Conservation (phyloP, 805 yeast species). For the Wickerhamiella vanderwaltii region DNA sequence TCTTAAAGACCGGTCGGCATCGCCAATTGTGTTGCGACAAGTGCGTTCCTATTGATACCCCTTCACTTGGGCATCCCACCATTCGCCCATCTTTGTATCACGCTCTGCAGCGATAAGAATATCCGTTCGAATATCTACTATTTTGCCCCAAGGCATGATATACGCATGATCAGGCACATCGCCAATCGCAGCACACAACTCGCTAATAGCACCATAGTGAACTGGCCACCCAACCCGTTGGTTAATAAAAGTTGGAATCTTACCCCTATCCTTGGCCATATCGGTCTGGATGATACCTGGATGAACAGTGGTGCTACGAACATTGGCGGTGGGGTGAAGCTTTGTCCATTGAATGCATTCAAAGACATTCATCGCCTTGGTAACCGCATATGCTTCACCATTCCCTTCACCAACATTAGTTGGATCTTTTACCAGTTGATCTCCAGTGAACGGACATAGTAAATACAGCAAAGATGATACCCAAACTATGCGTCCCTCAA, state of each 20-base stretch:
- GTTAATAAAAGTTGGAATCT: conserved; percentile 2
- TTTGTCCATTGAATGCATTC: conserved; percentile 31
- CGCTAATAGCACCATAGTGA: conserved; percentile 35
- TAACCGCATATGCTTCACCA: conserved; percentile 30
- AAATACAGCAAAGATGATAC: conserved; percentile 33
- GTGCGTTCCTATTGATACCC: too few species aligned
- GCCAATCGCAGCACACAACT: conserved; percentile 32
- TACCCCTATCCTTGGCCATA: conserved; percentile 23
- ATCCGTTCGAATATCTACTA: conserved; percentile 31
- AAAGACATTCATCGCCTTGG: conserved; percentile 33
- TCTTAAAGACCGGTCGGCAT: too few species aligned
- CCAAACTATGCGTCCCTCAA: conserved; percentile 35
- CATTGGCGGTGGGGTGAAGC: conserved; percentile 26
- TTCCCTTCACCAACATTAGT: conserved; percentile 17
- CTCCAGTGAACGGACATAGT: conserved; percentile 25
- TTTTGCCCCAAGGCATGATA: conserved; percentile 34
- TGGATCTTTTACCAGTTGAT: conserved; percentile 30
- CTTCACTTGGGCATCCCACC: too few species aligned
- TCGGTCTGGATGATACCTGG: conserved; percentile 34
- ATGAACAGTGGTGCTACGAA: conserved; percentile 30
- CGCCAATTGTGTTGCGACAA: too few species aligned
- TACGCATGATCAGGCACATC: conserved; percentile 27
- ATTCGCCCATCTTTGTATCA: conserved; percentile 20
- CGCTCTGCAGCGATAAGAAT: conserved; percentile 25
- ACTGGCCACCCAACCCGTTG: conserved; percentile 18